Percentiles rank a stretch among this genome's conserved stretches.
phyloP scores from a whole-genome alignment of 208 protist genomes.

The Leishmania arabica region DNA sequence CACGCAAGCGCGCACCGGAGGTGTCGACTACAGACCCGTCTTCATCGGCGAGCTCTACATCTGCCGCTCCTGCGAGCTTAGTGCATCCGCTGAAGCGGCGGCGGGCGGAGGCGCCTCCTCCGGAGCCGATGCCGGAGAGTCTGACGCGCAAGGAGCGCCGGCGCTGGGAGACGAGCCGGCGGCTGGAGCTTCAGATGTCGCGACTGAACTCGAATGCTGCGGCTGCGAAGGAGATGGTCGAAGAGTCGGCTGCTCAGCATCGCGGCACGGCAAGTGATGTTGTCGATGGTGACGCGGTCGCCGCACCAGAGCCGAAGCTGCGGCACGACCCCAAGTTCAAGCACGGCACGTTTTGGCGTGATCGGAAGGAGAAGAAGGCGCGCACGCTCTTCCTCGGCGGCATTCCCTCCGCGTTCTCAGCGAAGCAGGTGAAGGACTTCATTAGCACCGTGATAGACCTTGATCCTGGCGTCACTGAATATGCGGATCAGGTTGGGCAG shows the following conservation, averaged over 20 bases:
- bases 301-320: constrained; percentile 17
- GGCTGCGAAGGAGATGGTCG: constrained; percentile 16
- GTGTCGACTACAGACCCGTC: too few relatives aligned
- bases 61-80: neutral
- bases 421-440: constrained; percentile 61
- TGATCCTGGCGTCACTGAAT: constrained; percentile 31
- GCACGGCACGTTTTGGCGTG: constrained; percentile 86
- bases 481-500: constrained; percentile 27
- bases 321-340: constrained; percentile 86
- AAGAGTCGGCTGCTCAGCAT: constrained; percentile 17
- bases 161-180: constrained; percentile 50
- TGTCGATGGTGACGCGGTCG: neutral
- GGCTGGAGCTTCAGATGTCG: constrained; percentile 62
- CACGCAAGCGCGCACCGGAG: constrained; percentile 6
- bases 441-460: constrained; percentile 63
- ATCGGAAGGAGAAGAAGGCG: constrained; percentile 74
- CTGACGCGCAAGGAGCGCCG: constrained; percentile 71
- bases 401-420: constrained; percentile 57
- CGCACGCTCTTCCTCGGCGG: constrained; percentile 87
- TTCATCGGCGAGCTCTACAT: neutral
- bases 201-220: constrained; percentile 32
- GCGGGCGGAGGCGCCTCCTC: constrained; percentile 12
- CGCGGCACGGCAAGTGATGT: neutral
- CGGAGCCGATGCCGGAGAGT: constrained; percentile 26
- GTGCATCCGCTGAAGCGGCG: constrained; percentile 12